Percentiles rank a stretch among this genome's conserved stretches.
Conservation (phyloP, 306 rosid genomes). For the Ormosia semicastrata region DNA sequence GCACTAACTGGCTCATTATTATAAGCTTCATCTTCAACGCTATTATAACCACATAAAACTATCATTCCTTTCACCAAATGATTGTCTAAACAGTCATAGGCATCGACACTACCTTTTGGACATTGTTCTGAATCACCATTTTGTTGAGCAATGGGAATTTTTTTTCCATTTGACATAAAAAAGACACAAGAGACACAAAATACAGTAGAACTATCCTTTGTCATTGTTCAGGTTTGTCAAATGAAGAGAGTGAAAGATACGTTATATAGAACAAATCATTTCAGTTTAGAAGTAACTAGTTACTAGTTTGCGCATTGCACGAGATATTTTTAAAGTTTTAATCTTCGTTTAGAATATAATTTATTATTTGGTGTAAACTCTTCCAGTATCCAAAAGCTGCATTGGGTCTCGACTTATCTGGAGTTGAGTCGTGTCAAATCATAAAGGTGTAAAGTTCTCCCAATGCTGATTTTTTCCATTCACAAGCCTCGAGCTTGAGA, state of each 20-base stretch:
- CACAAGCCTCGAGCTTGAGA: no score
- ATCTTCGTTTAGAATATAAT: no score
- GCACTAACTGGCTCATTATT: slow-evolving; percentile 30
- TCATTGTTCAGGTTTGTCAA: background rate
- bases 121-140: background rate
- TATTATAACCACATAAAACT: slow-evolving; percentile 38
- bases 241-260: background rate
- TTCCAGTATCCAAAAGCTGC: no score
- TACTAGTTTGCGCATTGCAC: no score
- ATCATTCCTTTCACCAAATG: slow-evolving; percentile 38
- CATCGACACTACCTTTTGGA: rapidly evolving
- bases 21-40: no score
- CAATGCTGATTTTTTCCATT: no score
- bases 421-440: no score
- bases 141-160: background rate
- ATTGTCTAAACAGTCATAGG: background rate
- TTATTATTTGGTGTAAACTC: no score
- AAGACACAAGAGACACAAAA: background rate
- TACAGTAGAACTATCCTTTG: background rate
- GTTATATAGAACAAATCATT: background rate
- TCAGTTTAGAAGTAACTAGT: no score
- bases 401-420: no score
- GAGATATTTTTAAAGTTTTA: no score
- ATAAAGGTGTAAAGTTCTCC: no score
- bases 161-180: slow-evolving; percentile 18